A percentile compares a stretch with the other conserved stretches of the same genome.
Conservation (phyloP, 2,329 filamentous ascomycete genomes). For the Monilinia laxa region DNA sequence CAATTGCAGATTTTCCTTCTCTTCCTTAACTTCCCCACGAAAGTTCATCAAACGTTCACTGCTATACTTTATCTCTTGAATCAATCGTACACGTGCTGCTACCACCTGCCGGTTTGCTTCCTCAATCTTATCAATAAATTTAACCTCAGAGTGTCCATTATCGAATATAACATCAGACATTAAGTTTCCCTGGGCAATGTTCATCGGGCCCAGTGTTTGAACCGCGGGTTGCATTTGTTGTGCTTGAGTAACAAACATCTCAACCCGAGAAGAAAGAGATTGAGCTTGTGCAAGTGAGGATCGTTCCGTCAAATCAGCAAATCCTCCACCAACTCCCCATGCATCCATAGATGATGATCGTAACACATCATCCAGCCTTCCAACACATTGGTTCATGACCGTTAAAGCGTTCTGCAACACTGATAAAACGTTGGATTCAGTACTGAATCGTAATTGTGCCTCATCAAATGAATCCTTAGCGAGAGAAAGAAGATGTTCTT, state of each 20-base stretch:
- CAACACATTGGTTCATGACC: slow-evolving; percentile 42
- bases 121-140: slow-evolving; percentile 54
- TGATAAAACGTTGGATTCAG: slow-evolving; percentile 45
- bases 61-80: slow-evolving; percentile 4
- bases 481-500: slow-evolving; percentile 43
- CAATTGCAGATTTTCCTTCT: slow-evolving; percentile 1
- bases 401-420: slow-evolving; percentile 44
- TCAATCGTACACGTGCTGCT: slow-evolving; percentile 8
- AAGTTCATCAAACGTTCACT: slow-evolving; percentile 4
- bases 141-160: slow-evolving; percentile 52
- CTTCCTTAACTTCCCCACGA: not conserved
- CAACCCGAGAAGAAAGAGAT: slow-evolving; percentile 49
- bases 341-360: slow-evolving; percentile 48
- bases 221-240: slow-evolving; percentile 44
- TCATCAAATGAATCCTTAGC: slow-evolving; percentile 44
- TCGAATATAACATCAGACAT: slow-evolving; percentile 54
- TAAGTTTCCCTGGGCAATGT: slow-evolving; percentile 48
- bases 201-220: slow-evolving; percentile 42
- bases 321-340: slow-evolving; percentile 45
- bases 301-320: slow-evolving; percentile 29
- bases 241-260: slow-evolving; percentile 45
- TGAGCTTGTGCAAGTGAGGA: slow-evolving; percentile 53
- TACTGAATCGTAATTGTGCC: slow-evolving; percentile 41
- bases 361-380: slow-evolving; percentile 46
- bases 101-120: slow-evolving; percentile 34